These are phyloP conservation scores for Imleria badia DNA, from an alignment of 768 basidiomycete genomes.

Conservation along the genomic window DNA sequence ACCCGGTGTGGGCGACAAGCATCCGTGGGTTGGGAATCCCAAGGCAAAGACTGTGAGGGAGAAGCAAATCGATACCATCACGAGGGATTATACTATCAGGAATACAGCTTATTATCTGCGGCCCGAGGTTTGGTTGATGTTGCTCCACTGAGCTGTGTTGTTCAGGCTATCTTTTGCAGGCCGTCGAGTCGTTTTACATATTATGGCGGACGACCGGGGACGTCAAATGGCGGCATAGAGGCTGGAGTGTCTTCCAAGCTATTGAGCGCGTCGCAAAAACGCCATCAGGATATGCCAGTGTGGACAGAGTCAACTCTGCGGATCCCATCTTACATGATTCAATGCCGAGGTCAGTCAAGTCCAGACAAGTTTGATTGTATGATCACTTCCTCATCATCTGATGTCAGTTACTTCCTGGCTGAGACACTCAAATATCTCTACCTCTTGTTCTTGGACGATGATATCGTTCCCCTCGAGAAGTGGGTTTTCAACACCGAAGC, in stretches of 20 bases:
- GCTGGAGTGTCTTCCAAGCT: constrained; percentile 69
- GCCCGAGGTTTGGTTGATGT: constrained; percentile 56
- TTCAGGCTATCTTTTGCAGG: constrained; percentile 37
- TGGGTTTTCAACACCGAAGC: constrained; percentile 74
- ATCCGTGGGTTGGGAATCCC: constrained; percentile 28
- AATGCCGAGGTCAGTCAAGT: constrained; percentile 68
- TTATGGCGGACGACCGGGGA: constrained; percentile 72
- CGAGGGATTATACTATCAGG: constrained; percentile 54
- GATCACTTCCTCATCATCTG: neutral
- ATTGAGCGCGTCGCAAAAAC: constrained; percentile 62
- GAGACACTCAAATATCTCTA: constrained; percentile 74
- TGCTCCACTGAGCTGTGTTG: neutral
- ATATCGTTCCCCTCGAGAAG: constrained; percentile 51
- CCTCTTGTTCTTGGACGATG: constrained; percentile 64
- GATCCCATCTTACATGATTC: constrained; percentile 45
- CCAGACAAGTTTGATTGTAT: neutral
- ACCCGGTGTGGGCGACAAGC: constrained; percentile 50
- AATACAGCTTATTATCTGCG: constrained; percentile 56
- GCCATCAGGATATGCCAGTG: constrained; percentile 57
- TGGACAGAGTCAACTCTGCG: constrained; percentile 46
- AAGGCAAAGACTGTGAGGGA: constrained; percentile 15
- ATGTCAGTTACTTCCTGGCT: constrained; percentile 49
- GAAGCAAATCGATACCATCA: constrained; percentile 22
- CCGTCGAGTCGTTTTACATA: constrained; percentile 70
- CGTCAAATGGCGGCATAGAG: constrained; percentile 64